These are phyloP conservation scores for Aspergillus brunneoviolaceus DNA, from an alignment of 2,329 filamentous ascomycete genomes.

Conservation along the genomic window DNA sequence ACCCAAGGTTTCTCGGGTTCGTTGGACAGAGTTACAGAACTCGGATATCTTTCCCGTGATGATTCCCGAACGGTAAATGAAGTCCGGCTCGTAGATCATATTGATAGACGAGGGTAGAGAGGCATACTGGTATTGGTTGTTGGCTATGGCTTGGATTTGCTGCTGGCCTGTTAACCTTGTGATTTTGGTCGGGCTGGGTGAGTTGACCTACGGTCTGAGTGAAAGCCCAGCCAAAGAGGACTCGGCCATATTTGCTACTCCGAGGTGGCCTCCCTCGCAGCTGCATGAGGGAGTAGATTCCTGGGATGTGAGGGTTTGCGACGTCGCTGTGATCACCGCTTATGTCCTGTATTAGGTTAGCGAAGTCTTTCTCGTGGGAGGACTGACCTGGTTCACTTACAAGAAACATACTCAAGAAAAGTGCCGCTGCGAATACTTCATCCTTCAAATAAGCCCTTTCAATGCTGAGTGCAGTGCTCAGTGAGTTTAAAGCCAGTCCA, in stretches of 20 bases:
- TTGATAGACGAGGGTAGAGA: constrained; percentile 2
- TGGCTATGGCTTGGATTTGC: constrained; percentile 3
- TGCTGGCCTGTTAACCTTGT: neutral
- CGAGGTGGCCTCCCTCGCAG: neutral
- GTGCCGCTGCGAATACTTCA: constrained; percentile 1
- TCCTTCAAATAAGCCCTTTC: neutral
- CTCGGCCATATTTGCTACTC: constrained; percentile 4
- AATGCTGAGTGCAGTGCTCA: neutral
- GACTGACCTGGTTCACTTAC: neutral
- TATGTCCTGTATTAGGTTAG: neutral
- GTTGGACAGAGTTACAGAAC: neutral
- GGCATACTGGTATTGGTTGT: constrained; percentile 1
- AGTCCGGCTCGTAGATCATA: neutral
- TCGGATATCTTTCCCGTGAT: constrained; percentile 5
- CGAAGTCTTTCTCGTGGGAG: neutral
- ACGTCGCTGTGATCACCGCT: neutral
- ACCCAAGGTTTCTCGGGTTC: neutral
- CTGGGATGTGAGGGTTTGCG: constrained; percentile 1
- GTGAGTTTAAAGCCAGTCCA: neutral
- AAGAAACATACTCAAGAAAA: constrained; percentile 4
- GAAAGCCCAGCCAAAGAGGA: constrained; percentile 1
- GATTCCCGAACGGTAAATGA: neutral
- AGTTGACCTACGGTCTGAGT: neutral
- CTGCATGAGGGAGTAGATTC: constrained; percentile 1
- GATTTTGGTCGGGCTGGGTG: neutral